Conservation (phyloP, 805 yeast species). For the Sugiyamaella americana region DNA sequence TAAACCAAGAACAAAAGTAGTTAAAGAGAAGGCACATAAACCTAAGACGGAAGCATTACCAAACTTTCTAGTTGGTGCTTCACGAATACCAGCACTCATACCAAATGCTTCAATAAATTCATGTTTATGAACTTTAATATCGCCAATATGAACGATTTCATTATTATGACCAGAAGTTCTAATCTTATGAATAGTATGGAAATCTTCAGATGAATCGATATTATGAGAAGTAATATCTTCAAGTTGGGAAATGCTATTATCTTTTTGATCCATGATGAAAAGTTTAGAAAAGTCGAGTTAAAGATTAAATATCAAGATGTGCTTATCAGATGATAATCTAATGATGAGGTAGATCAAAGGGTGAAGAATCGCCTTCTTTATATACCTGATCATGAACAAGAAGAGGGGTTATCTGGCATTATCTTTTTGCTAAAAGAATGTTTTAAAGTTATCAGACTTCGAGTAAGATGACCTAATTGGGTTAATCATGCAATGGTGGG, state of each 20-base stretch:
- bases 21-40: slow-evolving; percentile 52
- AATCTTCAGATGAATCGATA: not conserved
- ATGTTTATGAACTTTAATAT: slow-evolving; percentile 37
- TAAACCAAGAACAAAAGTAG: slow-evolving; percentile 56
- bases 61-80: slow-evolving; percentile 49
- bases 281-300: too few relatives aligned
- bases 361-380: too few relatives aligned
- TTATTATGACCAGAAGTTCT: slow-evolving; percentile 20
- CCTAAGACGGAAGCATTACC: slow-evolving; percentile 65
- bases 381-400: too few relatives aligned
- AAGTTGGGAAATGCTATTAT: not conserved
- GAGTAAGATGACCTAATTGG: too few relatives aligned
- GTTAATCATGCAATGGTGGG: too few relatives aligned
- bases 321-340: too few relatives aligned
- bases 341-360: too few relatives aligned
- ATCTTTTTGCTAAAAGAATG: too few relatives aligned
- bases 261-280: slow-evolving; percentile 2
- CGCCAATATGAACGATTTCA: slow-evolving; percentile 35
- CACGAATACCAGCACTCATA: slow-evolving; percentile 59
- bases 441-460: too few relatives aligned
- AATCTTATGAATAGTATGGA: slow-evolving; percentile 5
- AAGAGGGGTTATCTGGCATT: too few relatives aligned
- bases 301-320: too few relatives aligned
- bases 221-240: not conserved
- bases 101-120: slow-evolving; percentile 41